Conservation (phyloP, 768 basidiomycete genomes). For the Rossbeevera mucosa region DNA sequence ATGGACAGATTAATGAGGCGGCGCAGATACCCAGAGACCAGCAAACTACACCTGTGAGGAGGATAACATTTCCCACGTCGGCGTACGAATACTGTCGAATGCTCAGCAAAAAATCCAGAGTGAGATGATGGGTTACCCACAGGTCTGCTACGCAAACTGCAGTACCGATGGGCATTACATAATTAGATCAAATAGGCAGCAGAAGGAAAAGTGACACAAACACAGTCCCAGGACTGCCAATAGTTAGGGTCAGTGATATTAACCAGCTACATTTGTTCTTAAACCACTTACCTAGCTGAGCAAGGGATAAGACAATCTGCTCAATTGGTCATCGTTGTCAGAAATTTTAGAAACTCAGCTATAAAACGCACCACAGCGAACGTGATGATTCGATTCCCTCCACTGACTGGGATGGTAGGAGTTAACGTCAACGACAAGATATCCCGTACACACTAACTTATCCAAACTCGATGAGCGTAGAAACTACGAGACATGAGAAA, state of each 20-base stretch:
- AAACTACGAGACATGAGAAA: constrained; percentile 14
- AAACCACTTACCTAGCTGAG: constrained; percentile 14
- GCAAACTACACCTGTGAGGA: constrained; percentile 3
- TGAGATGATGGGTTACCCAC: constrained; percentile 6
- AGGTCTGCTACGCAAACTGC: constrained; percentile 1
- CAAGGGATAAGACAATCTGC: constrained; percentile 5
- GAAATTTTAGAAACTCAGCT: not conserved
- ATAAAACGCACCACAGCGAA: constrained; percentile 12
- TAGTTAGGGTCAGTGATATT: not conserved
- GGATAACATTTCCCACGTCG: constrained; percentile 3
- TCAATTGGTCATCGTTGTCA: not conserved
- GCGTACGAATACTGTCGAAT: constrained; percentile 4
- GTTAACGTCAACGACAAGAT: not conserved
- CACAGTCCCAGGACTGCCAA: constrained; percentile 12
- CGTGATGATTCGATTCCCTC: constrained; percentile 12
- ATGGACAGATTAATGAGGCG: not conserved
- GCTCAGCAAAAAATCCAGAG: not conserved
- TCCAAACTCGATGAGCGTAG: constrained; percentile 26
- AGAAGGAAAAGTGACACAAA: constrained; percentile 1
- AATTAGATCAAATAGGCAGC: not conserved
- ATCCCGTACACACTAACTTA: constrained; percentile 13
- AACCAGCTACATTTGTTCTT: not conserved
- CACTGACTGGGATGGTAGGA: constrained; percentile 15
- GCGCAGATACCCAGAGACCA: not conserved
- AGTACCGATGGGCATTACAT: not conserved